Evolutionary conservation across 1,139 yeast species (phyloP).

Genomic region (Zygoascus meyerae): DNA sequence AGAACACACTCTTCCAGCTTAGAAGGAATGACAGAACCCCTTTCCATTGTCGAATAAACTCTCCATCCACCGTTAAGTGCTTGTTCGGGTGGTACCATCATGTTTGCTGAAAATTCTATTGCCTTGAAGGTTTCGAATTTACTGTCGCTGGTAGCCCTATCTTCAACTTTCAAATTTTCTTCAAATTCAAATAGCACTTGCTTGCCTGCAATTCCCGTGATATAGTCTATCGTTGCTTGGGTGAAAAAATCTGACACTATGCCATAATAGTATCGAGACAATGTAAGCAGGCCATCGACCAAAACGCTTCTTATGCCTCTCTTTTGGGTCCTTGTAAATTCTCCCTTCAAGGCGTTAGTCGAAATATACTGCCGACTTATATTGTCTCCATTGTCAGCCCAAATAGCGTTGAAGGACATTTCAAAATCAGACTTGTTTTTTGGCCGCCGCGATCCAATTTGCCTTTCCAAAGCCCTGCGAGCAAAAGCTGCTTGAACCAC

Average conservation of each 20-base stretch:
- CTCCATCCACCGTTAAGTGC: conserved; percentile 22
- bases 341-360: conserved; percentile 43
- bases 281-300: conserved; percentile 39
- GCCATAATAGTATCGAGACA: conserved; percentile 39
- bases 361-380: conserved; percentile 42
- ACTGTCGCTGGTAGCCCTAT: conserved; percentile 31
- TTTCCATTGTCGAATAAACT: conserved; percentile 18
- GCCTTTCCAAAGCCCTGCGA: conserved; percentile 25
- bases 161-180: conserved; percentile 31
- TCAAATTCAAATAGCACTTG: conserved; percentile 38
- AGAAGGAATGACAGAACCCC: conserved; percentile 5
- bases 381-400: conserved; percentile 45
- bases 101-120: conserved; percentile 20
- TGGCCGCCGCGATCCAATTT: conserved; percentile 23
- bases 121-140: conserved; percentile 24
- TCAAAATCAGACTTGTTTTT: conserved; percentile 12
- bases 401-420: conserved; percentile 29
- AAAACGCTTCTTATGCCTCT: conserved; percentile 38
- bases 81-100: conserved; percentile 20
- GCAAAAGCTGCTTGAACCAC: conserved; percentile 37
- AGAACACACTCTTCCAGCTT: conserved; percentile 20
- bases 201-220: conserved; percentile 34
- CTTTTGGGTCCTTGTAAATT: conserved; percentile 39
- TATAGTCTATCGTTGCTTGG: conserved; percentile 39
- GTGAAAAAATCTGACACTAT: conserved; percentile 39